A percentile compares a stretch with the other conserved stretches of the same genome.
Conservation (phyloP, 139 green algal species). For the Chlamydomonas sphaeroides region DNA sequence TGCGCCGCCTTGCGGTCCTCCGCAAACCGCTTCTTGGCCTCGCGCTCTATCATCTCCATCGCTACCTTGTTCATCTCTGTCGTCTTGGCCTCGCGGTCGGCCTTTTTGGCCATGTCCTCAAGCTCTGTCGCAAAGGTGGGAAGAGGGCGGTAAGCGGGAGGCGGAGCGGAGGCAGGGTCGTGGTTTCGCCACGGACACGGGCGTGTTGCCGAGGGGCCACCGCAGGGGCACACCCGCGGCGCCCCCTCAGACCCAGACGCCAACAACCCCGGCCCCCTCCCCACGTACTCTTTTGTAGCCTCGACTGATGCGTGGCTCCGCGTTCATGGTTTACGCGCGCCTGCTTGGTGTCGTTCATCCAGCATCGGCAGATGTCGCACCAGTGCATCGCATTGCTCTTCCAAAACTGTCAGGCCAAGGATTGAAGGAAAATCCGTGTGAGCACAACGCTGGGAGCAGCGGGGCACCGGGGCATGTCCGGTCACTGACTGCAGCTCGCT, state of each 20-base stretch:
- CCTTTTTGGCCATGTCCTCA: slow-evolving; percentile 61
- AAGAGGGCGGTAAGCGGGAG: background rate
- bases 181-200: background rate
- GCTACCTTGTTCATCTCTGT: background rate
- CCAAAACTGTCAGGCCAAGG: slow-evolving; percentile 48
- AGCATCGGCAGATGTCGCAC: slow-evolving; percentile 70
- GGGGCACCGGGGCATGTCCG: too few relatives aligned
- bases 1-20: slow-evolving; percentile 25
- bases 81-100: slow-evolving; percentile 23
- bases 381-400: slow-evolving; percentile 67
- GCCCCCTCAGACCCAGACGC: too few relatives aligned
- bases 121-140: slow-evolving; percentile 47
- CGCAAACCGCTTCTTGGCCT: slow-evolving; percentile 44
- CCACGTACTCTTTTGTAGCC: slow-evolving; percentile 50
- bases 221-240: too few relatives aligned
- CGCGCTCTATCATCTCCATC: slow-evolving; percentile 12
- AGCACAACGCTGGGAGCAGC: too few relatives aligned
- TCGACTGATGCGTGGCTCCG: slow-evolving; percentile 59
- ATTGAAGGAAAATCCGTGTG: too few relatives aligned
- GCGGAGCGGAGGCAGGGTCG: background rate
- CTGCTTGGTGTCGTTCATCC: slow-evolving; percentile 68
- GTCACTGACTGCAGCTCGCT: too few relatives aligned
- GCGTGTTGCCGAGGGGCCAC: too few relatives aligned
- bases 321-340: slow-evolving; percentile 63
- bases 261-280: too few relatives aligned